Evolutionary conservation across 768 basidiomycete species (phyloP).

Genomic region (Coprinellus micaceus): DNA sequence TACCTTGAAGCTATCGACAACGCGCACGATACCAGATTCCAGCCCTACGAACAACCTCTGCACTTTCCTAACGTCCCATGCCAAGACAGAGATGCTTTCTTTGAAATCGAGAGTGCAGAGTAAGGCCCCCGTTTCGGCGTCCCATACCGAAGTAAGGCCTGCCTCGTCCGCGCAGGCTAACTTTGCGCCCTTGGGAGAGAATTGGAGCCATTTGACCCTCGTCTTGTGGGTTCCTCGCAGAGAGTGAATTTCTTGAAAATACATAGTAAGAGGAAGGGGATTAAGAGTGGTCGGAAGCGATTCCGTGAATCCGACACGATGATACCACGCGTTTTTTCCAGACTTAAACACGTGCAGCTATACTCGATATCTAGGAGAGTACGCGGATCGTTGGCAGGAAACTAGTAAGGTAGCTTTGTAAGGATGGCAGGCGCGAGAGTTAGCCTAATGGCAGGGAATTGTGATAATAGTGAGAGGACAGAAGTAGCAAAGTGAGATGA

Average conservation of each 20-base stretch:
- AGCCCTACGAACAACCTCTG: background rate
- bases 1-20: background rate
- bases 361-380: too few relatives aligned
- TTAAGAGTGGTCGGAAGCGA: too few relatives aligned
- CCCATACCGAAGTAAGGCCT: background rate
- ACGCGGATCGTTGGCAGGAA: too few relatives aligned
- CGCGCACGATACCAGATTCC: background rate
- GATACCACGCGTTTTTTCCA: too few relatives aligned
- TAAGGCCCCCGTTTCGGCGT: background rate
- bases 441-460: too few relatives aligned
- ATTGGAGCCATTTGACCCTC: background rate
- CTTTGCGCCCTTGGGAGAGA: background rate
- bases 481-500: too few relatives aligned
- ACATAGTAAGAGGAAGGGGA: background rate
- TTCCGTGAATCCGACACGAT: too few relatives aligned
- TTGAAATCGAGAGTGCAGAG: background rate
- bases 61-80: background rate
- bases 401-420: too few relatives aligned
- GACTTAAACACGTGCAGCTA: too few relatives aligned
- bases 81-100: background rate
- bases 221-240: background rate
- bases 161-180: background rate
- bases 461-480: too few relatives aligned
- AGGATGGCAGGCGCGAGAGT: too few relatives aligned
- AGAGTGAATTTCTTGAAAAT: background rate